Conservation (phyloP, 306 rosid species). For the Vachellia pachyceras region DNA sequence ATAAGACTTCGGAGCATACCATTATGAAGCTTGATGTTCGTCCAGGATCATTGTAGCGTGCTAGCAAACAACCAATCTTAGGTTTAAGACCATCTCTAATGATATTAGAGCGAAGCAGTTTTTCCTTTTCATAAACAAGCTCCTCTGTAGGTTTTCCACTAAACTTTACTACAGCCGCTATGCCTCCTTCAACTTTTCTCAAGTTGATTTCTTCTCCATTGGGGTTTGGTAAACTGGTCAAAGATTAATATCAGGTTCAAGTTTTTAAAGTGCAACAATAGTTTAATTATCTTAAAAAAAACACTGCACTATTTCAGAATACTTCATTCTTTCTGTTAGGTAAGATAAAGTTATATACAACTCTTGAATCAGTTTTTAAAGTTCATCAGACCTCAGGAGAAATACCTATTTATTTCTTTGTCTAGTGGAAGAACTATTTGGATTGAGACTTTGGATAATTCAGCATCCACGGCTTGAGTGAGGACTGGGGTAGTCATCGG, state of each 20-base stretch:
- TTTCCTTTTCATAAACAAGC: slow-evolving; percentile 61
- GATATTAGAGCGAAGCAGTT: slow-evolving; percentile 54
- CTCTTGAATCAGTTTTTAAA: slow-evolving; percentile 13
- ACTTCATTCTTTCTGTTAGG: slow-evolving; percentile 2
- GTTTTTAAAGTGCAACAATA: slow-evolving; percentile 2
- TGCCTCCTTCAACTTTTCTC: slow-evolving; percentile 79
- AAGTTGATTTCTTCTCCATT: slow-evolving; percentile 63
- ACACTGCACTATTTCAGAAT: not conserved
- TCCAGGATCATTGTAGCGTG: slow-evolving; percentile 97
- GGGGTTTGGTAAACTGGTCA: slow-evolving; percentile 85
- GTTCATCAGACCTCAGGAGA: not conserved
- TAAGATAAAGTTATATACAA: not conserved
- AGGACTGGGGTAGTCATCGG: slow-evolving; percentile 97
- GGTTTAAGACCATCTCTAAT: slow-evolving; percentile 73
- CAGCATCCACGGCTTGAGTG: slow-evolving; percentile 71
- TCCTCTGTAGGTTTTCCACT: slow-evolving; percentile 80
- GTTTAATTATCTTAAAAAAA: not conserved
- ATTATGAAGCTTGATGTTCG: slow-evolving; percentile 74
- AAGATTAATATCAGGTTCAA: slow-evolving; percentile 16
- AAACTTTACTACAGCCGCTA: slow-evolving; percentile 79
- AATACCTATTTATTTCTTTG: slow-evolving; percentile 71
- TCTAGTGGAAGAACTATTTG: slow-evolving; percentile 87
- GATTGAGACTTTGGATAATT: slow-evolving; percentile 68
- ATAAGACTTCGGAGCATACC: slow-evolving; percentile 53
- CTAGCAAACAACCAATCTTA: slow-evolving; percentile 76